Percentiles rank a stretch among this genome's conserved stretches.
These are phyloP conservation scores for Adiantum capillusveneris DNA, from an alignment of 75 land plant genomes.

Conservation along the genomic window DNA sequence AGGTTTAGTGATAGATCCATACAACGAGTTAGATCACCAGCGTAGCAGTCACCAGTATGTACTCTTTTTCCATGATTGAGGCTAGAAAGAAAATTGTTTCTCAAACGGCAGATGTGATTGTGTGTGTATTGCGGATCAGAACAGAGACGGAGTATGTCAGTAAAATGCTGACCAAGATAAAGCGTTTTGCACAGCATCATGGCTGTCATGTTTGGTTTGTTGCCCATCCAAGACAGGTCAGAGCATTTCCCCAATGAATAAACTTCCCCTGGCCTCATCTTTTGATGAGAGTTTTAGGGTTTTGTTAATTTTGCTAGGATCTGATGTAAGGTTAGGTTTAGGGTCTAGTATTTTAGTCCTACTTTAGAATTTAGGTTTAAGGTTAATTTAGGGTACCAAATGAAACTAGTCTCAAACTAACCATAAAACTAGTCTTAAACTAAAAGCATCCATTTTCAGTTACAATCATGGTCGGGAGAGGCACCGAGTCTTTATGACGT, in stretches of 20 bases:
- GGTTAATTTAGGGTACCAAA: no score
- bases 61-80: no score
- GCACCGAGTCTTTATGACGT: constrained; percentile 91
- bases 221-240: constrained; percentile 96
- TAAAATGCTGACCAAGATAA: constrained; percentile 84
- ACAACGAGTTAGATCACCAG: constrained; percentile 98
- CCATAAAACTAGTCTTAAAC: not conserved
- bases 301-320: no score
- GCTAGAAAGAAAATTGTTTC: no score
- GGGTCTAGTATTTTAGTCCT: no score
- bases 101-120: no score
- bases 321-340: no score
- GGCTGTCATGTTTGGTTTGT: constrained; percentile 99
- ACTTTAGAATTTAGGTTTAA: no score
- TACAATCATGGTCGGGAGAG: constrained; percentile 72
- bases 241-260: no score
- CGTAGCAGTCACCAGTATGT: constrained; percentile 62
- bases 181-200: constrained; percentile 94
- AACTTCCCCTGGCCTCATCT: no score
- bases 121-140: constrained; percentile 29
- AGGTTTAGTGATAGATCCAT: constrained; percentile 96
- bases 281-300: no score
- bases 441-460: constrained; percentile 17
- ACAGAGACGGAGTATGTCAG: constrained; percentile 98
- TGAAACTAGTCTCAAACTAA: no score